Percentiles rank a stretch among this genome's conserved stretches.
Evolutionary conservation across 2,329 filamentous ascomycete genomes (phyloP).

Genomic region (Alternaria sp.): DNA sequence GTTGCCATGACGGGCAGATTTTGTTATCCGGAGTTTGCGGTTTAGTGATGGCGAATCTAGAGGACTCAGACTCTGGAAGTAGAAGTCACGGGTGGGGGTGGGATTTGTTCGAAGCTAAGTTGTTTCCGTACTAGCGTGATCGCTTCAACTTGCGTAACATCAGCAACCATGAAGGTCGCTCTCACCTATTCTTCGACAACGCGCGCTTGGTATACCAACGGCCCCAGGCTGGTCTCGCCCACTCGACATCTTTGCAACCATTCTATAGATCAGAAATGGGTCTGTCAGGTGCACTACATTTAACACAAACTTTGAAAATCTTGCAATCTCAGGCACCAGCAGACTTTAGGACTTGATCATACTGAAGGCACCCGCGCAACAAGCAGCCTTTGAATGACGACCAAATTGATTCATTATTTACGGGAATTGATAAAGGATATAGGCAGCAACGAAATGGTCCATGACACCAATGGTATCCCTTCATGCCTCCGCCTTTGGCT

Average conservation of each 20-base stretch:
- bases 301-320: not conserved
- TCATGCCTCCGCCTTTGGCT: not conserved
- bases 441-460: not conserved
- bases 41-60: slow-evolving; percentile 33
- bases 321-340: not conserved
- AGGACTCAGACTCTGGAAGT: slow-evolving; percentile 31
- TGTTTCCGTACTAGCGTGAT: slow-evolving; percentile 13
- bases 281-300: not conserved
- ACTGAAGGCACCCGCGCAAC: not conserved
- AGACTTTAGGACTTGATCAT: not conserved
- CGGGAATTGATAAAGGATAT: not conserved
- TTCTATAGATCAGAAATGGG: not conserved
- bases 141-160: slow-evolving; percentile 9
- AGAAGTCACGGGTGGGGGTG: slow-evolving; percentile 38
- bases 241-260: accelerated
- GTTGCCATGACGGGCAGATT: slow-evolving; percentile 65
- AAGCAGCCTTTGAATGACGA: not conserved
- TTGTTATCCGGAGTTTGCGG: slow-evolving; percentile 13
- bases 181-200: not conserved
- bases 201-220: not conserved
- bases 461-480: not conserved
- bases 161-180: not conserved
- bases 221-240: not conserved
- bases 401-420: not conserved
- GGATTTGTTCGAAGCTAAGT: slow-evolving; percentile 27